These are phyloP conservation scores for Eremomyces bilateralis DNA, from an alignment of 495 filamentous ascomycete species.

Conservation along the genomic window DNA sequence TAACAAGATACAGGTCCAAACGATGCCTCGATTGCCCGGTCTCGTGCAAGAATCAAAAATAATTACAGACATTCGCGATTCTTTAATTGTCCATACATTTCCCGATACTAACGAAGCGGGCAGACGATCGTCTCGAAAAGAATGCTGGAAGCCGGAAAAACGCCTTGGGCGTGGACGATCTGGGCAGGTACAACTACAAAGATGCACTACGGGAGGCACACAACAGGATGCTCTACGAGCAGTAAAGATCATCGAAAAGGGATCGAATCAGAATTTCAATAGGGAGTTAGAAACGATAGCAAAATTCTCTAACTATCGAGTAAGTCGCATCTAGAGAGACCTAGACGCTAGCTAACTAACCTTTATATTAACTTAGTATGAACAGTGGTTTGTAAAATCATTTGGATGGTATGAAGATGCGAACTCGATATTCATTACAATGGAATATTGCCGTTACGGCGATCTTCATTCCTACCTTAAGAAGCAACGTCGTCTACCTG, in stretches of 20 bases:
- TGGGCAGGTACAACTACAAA: slow-evolving; percentile 5
- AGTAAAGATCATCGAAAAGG: slow-evolving; percentile 1
- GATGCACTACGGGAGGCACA: slow-evolving; percentile 1
- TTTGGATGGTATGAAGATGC: slow-evolving; percentile 7
- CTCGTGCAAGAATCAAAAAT: slow-evolving; percentile 4
- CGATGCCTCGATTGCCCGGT: slow-evolving; percentile 3
- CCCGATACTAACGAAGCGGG: slow-evolving; percentile 1
- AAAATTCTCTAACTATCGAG: slow-evolving; percentile 5
- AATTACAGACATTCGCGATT: background rate
- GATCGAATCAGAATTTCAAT: slow-evolving; percentile 1
- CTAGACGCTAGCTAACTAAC: too few relatives aligned
- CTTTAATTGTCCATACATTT: slow-evolving; percentile 1
- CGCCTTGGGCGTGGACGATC: slow-evolving; percentile 3
- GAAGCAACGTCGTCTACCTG: background rate
- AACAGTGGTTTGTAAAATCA: slow-evolving; percentile 5
- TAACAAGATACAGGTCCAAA: too few relatives aligned
- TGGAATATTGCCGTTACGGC: slow-evolving; percentile 5
- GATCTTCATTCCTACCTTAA: slow-evolving; percentile 5
- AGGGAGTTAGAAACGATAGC: slow-evolving; percentile 6
- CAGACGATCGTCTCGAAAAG: background rate
- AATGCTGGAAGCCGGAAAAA: slow-evolving; percentile 3
- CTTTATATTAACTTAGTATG: slow-evolving; percentile 2
- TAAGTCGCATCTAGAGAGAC: too few relatives aligned
- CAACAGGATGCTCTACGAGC: slow-evolving; percentile 1
- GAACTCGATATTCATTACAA: slow-evolving; percentile 3